A percentile compares a stretch with the other conserved stretches of the same genome.
These are phyloP conservation scores for Aspergillus hiratsukae DNA, from an alignment of 2,329 filamentous ascomycete genomes.

Conservation along the genomic window DNA sequence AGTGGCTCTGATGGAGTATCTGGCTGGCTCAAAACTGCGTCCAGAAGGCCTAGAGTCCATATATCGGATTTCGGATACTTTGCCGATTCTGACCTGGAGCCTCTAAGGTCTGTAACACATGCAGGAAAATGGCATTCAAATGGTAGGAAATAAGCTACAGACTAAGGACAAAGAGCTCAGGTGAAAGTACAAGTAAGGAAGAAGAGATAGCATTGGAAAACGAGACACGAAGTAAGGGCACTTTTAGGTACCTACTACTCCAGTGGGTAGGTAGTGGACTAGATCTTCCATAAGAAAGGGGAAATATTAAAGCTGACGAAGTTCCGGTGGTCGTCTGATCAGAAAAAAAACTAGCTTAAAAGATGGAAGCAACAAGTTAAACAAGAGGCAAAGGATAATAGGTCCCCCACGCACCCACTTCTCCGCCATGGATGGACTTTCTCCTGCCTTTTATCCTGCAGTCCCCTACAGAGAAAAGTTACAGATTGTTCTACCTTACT, in stretches of 20 bases:
- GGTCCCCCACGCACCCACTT: slow-evolving; percentile 25
- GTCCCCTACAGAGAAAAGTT: neutral
- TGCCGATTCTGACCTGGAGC: slow-evolving; percentile 4
- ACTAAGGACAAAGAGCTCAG: neutral
- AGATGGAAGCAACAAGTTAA: neutral
- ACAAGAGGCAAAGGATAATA: neutral
- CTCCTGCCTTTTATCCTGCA: neutral
- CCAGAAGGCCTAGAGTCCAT: neutral
- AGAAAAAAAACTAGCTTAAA: slow-evolving; percentile 20
- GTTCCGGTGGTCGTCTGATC: slow-evolving; percentile 26
- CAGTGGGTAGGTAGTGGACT: neutral
- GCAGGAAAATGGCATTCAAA: neutral
- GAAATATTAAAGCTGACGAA: slow-evolving; percentile 14
- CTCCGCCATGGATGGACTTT: slow-evolving; percentile 18
- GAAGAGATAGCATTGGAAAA: neutral
- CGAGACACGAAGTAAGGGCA: neutral
- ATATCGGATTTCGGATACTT: slow-evolving; percentile 2
- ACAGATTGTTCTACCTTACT: neutral
- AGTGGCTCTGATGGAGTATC: slow-evolving; percentile 1
- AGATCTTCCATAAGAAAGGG: neutral
- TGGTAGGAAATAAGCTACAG: neutral
- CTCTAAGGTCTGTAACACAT: neutral
- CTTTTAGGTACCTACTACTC: neutral
- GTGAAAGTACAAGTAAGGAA: neutral
- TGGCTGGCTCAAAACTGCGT: neutral